A percentile compares a stretch with the other conserved stretches of the same genome.
phyloP scores from a whole-genome alignment of 192 early-diverging fungal species.

The Cetraspora pellucida region DNA sequence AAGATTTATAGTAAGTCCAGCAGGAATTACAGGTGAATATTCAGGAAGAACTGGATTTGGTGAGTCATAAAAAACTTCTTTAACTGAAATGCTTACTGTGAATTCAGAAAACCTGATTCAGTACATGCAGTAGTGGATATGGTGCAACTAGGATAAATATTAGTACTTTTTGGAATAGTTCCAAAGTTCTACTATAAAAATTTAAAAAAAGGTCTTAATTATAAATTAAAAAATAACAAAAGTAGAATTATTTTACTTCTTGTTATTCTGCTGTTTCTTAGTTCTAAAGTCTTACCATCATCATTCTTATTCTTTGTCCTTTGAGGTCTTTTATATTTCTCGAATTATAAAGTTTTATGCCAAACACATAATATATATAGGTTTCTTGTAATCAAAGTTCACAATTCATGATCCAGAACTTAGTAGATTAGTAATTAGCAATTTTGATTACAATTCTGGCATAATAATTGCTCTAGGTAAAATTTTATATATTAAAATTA shows the following conservation, averaged over 20 bases:
- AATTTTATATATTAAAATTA: not conserved
- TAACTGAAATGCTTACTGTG: not conserved
- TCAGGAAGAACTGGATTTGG: not conserved
- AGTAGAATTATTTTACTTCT: slow-evolving; percentile 14
- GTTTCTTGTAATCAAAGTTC: not conserved
- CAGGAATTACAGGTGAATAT: not conserved
- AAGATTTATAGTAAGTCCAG: not conserved
- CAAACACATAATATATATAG: slow-evolving; percentile 2
- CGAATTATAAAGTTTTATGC: not conserved
- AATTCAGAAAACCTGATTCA: not conserved
- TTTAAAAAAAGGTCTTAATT: not conserved
- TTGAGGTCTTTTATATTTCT: not conserved
- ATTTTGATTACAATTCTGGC: not conserved
- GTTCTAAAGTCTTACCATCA: not conserved
- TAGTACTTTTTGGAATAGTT: not conserved
- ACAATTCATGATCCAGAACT: not conserved
- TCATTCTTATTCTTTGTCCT: not conserved
- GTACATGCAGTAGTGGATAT: not conserved
- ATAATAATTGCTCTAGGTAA: not conserved
- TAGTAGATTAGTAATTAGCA: not conserved
- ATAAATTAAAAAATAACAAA: not conserved
- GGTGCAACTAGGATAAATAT: not conserved
- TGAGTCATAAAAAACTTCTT: not conserved
- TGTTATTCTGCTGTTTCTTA: not conserved
- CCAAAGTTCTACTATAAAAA: not conserved